Conservation (phyloP, 495 filamentous ascomycete species). For the Penicillium goetzii region DNA sequence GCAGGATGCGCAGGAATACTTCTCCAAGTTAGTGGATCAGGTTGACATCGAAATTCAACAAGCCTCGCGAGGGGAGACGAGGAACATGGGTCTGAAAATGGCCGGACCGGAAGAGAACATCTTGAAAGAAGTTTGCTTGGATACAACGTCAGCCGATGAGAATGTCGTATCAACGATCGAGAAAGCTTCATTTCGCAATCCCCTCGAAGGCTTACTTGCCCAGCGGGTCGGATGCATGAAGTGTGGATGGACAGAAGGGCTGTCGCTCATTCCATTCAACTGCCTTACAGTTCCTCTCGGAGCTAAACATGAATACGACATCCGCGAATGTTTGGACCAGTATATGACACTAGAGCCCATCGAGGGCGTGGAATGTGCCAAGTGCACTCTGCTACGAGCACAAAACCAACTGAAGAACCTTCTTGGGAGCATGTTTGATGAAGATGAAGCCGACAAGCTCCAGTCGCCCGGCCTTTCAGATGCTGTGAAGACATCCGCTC, state of each 20-base stretch:
- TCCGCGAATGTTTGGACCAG: constrained; percentile 79
- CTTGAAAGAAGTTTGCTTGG: constrained; percentile 27
- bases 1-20: constrained; percentile 98
- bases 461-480: constrained; percentile 33
- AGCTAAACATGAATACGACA: constrained; percentile 55
- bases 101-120: constrained; percentile 45
- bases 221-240: constrained; percentile 86
- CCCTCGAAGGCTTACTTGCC: constrained; percentile 84
- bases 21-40: constrained; percentile 83
- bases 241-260: constrained; percentile 84
- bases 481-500: constrained; percentile 40
- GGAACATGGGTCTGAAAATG: constrained; percentile 50
- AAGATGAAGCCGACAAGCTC: constrained; percentile 25
- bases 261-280: constrained; percentile 90
- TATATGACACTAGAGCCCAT: constrained; percentile 86
- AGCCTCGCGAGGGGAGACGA: constrained; percentile 46
- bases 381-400: constrained; percentile 75
- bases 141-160: constrained; percentile 11
- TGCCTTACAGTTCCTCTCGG: constrained; percentile 86
- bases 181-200: constrained; percentile 52
- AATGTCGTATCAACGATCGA: constrained; percentile 9
- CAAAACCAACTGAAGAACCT: constrained; percentile 54
- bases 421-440: constrained; percentile 40
- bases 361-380: constrained; percentile 85
- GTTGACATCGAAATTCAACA: constrained; percentile 75